Evolutionary conservation across 2,329 filamentous ascomycete species (phyloP).

Genomic region (Penicillium sp.): DNA sequence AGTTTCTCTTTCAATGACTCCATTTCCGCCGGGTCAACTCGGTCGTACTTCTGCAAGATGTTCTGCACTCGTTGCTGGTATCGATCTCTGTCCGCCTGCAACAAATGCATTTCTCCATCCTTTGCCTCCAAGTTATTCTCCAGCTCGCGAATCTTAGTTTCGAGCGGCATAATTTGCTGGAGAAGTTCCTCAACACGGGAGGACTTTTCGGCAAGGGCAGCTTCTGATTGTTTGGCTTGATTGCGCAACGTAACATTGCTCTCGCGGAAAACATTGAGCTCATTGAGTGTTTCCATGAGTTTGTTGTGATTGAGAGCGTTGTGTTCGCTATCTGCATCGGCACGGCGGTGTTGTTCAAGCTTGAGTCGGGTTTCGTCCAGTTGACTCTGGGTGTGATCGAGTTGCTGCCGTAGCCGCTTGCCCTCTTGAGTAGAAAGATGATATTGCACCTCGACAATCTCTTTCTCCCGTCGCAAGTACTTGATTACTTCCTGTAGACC

Average conservation of each 20-base stretch:
- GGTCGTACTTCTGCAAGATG: conserved; percentile 92
- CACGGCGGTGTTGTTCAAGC: conserved; percentile 79
- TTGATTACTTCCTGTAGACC: conserved; percentile 84
- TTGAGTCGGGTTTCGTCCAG: conserved; percentile 85
- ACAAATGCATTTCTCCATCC: conserved; percentile 78
- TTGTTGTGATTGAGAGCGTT: conserved; percentile 76
- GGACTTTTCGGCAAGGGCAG: conserved; percentile 67
- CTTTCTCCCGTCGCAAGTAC: conserved; percentile 90
- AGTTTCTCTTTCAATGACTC: conserved; percentile 81
- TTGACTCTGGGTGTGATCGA: conserved; percentile 79
- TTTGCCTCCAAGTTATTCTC: conserved; percentile 75
- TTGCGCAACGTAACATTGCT: conserved; percentile 86
- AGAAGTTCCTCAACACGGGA: conserved; percentile 68
- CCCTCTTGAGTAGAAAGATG: conserved; percentile 82
- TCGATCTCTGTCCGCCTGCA: conserved; percentile 85
- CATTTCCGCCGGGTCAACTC: conserved; percentile 87
- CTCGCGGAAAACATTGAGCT: conserved; percentile 92
- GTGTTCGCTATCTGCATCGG: conserved; percentile 66
- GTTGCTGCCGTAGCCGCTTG: conserved; percentile 81
- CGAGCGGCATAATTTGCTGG: conserved; percentile 71
- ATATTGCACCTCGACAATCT: conserved; percentile 94
- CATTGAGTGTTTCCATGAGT: conserved; percentile 88
- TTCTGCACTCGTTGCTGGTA: conserved; percentile 96
- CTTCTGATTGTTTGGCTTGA: conserved; percentile 73
- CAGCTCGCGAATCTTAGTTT: conserved; percentile 71